Base-by-base conservation (phyloP, 306 rosid species). In the Vigna radiata region DNA sequence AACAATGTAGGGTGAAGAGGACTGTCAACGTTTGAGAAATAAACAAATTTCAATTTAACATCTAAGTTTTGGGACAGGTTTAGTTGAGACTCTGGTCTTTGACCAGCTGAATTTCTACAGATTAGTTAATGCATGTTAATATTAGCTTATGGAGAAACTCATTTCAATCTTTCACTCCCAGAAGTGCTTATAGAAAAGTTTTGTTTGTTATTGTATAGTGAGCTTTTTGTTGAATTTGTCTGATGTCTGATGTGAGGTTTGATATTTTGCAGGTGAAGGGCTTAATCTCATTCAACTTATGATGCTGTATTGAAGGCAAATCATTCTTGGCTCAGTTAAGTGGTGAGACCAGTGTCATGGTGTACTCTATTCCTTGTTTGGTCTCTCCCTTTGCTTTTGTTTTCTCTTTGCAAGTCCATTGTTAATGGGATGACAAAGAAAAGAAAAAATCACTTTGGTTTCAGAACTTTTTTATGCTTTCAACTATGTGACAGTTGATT, bases 311-410 rank as follows among this genome's bases (percentile, higher is more conserved):
- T 79, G 63, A 86, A 61, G 98, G 98, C 98, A 93, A 93, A 41
- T 93, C 96, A 90, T 93, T 90, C 98, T 90, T 93, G 98, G 96
- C 98, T 93, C 82, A 73, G 90, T 86, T 18, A 33, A 59, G 78
- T 75, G 77, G 81, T 82, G 87, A 50, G 50, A 83, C 61, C 80
- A 56, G 53, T 25, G 55, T 43, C 80, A 87, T 65, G 68, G 76
- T 60, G 39, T 69, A 48, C 25, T 67, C 75, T 61, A 48, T 65
- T 77, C 47, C 53, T 68, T 75, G 46, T 70, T 81, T 70, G 68
- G 65, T 43, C 84, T 66, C 84, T 70, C 84, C 14, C 58, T 11
- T 33, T 55, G 66, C 43, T 69, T 72, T 41, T 14, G 29, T 71
- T 64, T 29, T 79, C 53, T 47, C 83, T 77, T 62, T 72, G 39